These are phyloP conservation scores for Luvunga scandens DNA, from an alignment of 345 rosid genomes.

Conservation along the genomic window DNA sequence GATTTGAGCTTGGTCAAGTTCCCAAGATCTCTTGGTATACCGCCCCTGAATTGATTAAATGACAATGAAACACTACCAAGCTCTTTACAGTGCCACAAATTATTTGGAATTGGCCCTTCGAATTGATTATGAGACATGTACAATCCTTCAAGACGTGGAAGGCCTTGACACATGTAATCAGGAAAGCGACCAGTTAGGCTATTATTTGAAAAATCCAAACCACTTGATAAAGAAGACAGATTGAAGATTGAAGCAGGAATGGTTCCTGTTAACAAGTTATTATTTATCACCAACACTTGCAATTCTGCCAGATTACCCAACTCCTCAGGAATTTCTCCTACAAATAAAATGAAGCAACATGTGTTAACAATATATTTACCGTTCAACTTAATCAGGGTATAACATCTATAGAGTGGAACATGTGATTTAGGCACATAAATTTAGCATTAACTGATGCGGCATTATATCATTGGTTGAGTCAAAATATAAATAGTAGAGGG, in stretches of 20 bases:
- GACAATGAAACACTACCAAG: background rate
- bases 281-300: background rate
- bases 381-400: too few species aligned
- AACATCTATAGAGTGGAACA: too few species aligned
- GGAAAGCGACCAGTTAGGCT: background rate
- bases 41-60: background rate
- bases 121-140: background rate
- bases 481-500: too few species aligned
- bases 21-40: constrained; percentile 15
- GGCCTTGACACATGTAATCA: background rate
- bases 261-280: background rate
- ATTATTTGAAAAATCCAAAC: background rate
- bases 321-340: background rate
- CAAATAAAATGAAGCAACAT: too few species aligned
- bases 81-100: background rate
- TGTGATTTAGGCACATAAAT: too few species aligned
- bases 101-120: background rate
- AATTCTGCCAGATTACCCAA: background rate
- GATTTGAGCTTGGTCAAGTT: constrained; percentile 4
- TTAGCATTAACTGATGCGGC: too few species aligned
- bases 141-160: background rate
- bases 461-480: too few species aligned
- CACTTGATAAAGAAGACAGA: background rate
- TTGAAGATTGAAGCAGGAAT: background rate
- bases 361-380: too few species aligned